Evolutionary conservation across 2,329 filamentous ascomycete species (phyloP).

Genomic region (Hymenoscyphus albidus): DNA sequence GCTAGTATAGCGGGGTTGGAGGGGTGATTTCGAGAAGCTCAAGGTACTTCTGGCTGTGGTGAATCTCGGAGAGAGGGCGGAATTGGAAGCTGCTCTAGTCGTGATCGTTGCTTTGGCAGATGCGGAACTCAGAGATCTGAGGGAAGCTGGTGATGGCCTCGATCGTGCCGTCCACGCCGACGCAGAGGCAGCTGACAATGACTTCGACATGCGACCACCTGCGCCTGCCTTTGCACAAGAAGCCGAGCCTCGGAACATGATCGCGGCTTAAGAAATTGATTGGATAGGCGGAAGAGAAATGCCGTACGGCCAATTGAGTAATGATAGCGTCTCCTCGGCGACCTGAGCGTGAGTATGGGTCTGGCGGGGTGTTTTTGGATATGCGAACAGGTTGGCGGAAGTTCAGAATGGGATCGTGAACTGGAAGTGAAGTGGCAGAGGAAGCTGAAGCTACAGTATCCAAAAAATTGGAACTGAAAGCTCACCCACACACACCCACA

Average conservation of each 20-base stretch:
- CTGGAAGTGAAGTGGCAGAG: not conserved
- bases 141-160: constrained; percentile 3
- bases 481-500: not conserved
- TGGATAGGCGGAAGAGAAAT: constrained; percentile 1
- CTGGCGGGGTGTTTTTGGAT: not conserved
- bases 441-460: no score
- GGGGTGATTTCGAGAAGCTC: not conserved
- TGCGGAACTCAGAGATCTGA: not conserved
- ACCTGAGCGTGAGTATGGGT: not conserved
- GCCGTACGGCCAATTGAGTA: constrained; percentile 1
- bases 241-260: constrained; percentile 9
- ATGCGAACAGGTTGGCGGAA: not conserved
- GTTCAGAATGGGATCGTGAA: not conserved
- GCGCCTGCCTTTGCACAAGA: constrained; percentile 6
- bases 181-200: constrained; percentile 6
- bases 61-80: not conserved
- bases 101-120: not conserved
- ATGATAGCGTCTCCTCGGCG: not conserved
- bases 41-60: not conserved
- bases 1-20: constrained; percentile 20
- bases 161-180: not conserved
- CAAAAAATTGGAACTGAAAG: not conserved
- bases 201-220: constrained; percentile 1
- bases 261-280: constrained; percentile 1
- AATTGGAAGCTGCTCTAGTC: not conserved